A percentile compares a stretch with the other conserved stretches of the same genome.
These are phyloP conservation scores for Ustanciosporium gigantosporum DNA, from an alignment of 1,284 basidiomycete species.

Conservation along the genomic window DNA sequence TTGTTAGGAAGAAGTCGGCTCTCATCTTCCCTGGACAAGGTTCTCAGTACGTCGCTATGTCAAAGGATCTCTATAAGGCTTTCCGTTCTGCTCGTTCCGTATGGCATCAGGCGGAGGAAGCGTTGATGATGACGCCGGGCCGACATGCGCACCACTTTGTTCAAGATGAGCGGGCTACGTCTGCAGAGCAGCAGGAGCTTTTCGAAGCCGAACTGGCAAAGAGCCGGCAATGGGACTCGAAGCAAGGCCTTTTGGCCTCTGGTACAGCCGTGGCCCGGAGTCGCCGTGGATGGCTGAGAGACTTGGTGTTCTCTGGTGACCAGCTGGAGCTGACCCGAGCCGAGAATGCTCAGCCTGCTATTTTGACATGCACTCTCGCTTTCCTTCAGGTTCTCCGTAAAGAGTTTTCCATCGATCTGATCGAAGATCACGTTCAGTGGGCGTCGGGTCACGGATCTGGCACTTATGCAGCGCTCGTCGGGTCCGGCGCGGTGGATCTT, in stretches of 20 bases:
- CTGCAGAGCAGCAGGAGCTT: conserved; percentile 24
- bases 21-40: conserved; percentile 58
- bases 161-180: conserved; percentile 16
- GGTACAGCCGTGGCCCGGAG: conserved; percentile 32
- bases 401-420: conserved; percentile 54
- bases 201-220: conserved; percentile 54
- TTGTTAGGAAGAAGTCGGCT: conserved; percentile 49
- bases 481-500: conserved; percentile 40
- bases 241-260: conserved; percentile 26
- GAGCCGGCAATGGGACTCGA: conserved; percentile 30
- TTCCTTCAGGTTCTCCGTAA: conserved; percentile 54
- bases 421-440: conserved; percentile 49
- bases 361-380: conserved; percentile 52
- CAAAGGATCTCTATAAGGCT: conserved; percentile 51
- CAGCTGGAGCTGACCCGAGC: conserved; percentile 56
- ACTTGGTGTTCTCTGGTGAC: conserved; percentile 55
- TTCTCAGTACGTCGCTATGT: conserved; percentile 59
- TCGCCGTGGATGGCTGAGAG: conserved; percentile 44
- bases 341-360: conserved; percentile 57
- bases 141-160: conserved; percentile 24
- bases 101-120: conserved; percentile 56
- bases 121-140: conserved; percentile 44
- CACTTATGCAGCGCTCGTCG: conserved; percentile 52
- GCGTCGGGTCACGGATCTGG: conserved; percentile 57
- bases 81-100: conserved; percentile 51